Evolutionary conservation across 2,329 filamentous ascomycete genomes (phyloP), one percentile per base, ranked within the genome.

Genomic region (Coniella vitis): DNA sequence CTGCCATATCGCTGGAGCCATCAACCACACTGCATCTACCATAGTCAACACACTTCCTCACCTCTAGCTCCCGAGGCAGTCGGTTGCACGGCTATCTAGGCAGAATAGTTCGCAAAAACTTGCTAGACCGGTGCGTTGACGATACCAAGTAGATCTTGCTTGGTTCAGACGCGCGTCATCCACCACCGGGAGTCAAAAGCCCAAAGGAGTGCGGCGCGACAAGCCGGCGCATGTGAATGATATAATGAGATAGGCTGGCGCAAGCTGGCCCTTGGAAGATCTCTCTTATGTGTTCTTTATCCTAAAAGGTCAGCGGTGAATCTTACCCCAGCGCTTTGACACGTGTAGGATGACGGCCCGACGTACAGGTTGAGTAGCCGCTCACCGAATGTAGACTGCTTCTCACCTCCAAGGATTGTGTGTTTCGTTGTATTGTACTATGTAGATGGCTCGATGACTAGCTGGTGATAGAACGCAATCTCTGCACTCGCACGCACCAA

Each of bases 201-300:
- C 25, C 25, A 16, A 13, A 47, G 45, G 36, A 47, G 19, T 22
- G 29, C 45, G 36, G 37, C 36, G 25, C 45, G 37, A 47, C 29
- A 38, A 35, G 45, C 45, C 45, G 37, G 22, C 17, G 19, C n/a
- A 41, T 41, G 13, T 25, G 17, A 19, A 41, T 16, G 10, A 29
- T 29, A 29, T 29, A 29, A 29, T 29, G 25, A 29, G 5, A 29
- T 10, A 10, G 25, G 10, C 10, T 10, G 25, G 25, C 25, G 10
- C 25, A 29, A 5, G 10, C 25, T n/a, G n/a, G n/a, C n/a, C n/a
- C n/a, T n/a, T 29, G 25, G 5, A 29, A 29, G 25, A 10, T 5
- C 25, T 29, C 25, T 29, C 25, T 29, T 29, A 5, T 29, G 5
- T 10, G 25, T 29, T 29, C 5, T n/a, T n/a, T 29, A 10, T 29